Evolutionary conservation across 306 rosid species (phyloP).

Genomic region (Fagus crenata): DNA sequence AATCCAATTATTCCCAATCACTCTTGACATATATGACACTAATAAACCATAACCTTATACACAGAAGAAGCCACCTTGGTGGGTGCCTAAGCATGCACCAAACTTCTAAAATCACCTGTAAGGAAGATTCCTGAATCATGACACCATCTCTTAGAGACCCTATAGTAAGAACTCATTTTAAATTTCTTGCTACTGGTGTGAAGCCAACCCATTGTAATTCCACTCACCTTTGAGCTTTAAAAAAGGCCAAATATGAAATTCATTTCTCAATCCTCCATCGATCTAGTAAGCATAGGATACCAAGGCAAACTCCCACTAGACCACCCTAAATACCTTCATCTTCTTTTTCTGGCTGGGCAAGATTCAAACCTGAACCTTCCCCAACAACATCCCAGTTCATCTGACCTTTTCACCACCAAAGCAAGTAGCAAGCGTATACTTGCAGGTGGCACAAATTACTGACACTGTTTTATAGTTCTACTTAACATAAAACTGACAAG

Average conservation of each 20-base stretch:
- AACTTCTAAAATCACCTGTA: background rate
- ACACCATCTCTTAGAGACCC: too few relatives aligned
- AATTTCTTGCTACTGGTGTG: background rate
- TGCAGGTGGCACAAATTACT: background rate
- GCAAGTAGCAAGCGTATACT: background rate
- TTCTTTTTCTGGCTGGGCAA: background rate
- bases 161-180: too few relatives aligned
- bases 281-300: background rate
- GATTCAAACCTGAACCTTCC: background rate
- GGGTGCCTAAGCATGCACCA: background rate
- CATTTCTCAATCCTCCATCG: background rate
- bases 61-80: background rate
- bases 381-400: background rate
- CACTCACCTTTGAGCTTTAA: background rate
- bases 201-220: background rate
- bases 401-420: background rate
- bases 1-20: background rate
- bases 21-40: background rate
- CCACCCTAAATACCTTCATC: background rate
- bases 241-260: background rate
- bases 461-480: background rate
- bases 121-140: too few relatives aligned
- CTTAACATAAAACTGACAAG: background rate
- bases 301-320: too few relatives aligned
- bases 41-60: background rate